Base-by-base conservation (phyloP, 1,284 basidiomycete species). In the Irpex rosettiformis region DNA sequence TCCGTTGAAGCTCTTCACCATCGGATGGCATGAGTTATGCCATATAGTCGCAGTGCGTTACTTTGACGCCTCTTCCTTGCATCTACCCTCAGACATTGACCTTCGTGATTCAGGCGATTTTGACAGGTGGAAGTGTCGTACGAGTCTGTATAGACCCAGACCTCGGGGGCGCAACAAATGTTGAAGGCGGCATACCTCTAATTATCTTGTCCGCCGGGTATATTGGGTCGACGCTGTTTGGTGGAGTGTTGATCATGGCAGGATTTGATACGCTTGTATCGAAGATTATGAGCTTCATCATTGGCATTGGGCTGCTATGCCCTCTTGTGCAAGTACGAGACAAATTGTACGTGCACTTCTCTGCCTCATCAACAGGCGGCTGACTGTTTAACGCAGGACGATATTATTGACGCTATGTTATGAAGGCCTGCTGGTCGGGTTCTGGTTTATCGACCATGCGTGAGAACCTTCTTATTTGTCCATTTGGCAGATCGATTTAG, bases 381-480 rank as follows among this genome's bases (percentile, higher is more conserved):
- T 47, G 16, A 53, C 16, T 10, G 52, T 18, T 25, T 47, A 10
- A n/a, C 57, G 8, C 69, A 93, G 90, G 64, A 93, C 91, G 37
- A 91, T 93, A 64, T 56, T 89, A n/a, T 75, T 93, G 40, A 91
- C 88, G 21, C 62, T 88, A 29, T 65, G 84, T 25, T 93, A 89
- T 67, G 90, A 93, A 72, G 89, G 80, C 16, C 72, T 93, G 25
- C 76, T 93, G 28, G 79, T 93, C 58, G 90, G 88, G 0, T 93
- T 93, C 66, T 93, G 91, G 90, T 93, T 93, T 69, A 81, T 92
- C 58, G 88, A 85, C 64, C 91, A 93, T 68, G 90, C 79, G 89
- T 92, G 66, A 58, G 85, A 76, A 8, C 27, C 33, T 40, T 56
- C 43, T 56, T 49, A 51, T 24, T 13, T 54, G 48, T 49, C 21